Evolutionary conservation across 257 asterid genomes (phyloP).

Genomic region (Solanum bukasovii): DNA sequence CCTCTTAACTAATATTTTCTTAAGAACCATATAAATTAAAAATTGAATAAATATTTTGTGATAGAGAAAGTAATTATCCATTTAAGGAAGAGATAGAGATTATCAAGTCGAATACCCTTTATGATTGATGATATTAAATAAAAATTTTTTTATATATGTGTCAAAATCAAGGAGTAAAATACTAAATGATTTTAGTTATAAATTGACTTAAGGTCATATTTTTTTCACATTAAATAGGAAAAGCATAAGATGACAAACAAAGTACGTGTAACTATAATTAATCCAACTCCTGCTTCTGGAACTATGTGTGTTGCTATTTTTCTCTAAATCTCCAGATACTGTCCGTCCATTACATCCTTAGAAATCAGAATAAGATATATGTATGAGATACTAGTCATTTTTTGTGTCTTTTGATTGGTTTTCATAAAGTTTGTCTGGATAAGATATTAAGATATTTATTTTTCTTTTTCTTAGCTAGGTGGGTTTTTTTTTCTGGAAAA

Average conservation of each 20-base stretch:
- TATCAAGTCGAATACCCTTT: background rate
- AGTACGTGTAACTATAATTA: background rate
- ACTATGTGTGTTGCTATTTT: background rate
- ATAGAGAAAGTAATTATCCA: background rate
- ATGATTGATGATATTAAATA: background rate
- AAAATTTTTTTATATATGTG: background rate
- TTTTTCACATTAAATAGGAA: background rate
- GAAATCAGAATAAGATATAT: background rate
- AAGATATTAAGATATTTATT: background rate
- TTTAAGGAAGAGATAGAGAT: background rate
- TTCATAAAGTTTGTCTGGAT: background rate
- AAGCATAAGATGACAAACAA: background rate
- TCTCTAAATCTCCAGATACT: background rate
- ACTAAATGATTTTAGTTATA: background rate
- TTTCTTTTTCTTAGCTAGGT: background rate
- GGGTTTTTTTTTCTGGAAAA: background rate
- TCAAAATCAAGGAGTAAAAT: background rate
- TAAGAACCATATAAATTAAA: background rate
- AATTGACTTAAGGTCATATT: background rate
- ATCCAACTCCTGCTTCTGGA: background rate
- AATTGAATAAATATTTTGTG: background rate
- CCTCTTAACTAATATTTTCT: background rate
- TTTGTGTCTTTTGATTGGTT: background rate
- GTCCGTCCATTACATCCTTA: background rate
- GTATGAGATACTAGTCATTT: background rate